Base-by-base conservation (phyloP, 75 land plant genomes). In the Pinus tabuliformis region DNA sequence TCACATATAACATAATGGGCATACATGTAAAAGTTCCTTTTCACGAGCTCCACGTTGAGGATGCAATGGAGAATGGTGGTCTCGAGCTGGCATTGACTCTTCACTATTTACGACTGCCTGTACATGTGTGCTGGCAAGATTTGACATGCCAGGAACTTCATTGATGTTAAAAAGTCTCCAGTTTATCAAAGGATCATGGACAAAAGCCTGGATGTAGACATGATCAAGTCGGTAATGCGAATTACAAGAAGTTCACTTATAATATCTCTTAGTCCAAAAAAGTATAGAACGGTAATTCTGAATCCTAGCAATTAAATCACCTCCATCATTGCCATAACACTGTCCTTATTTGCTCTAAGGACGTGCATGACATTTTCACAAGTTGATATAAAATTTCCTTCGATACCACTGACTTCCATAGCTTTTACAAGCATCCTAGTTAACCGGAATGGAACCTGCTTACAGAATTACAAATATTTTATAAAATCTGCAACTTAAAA, bases 311-410 rank as follows among this genome's bases (percentile, higher is more conserved):
- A 49, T 49, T 49, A 49, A 61, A 20, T n/a, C 81, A 91, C 96
- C 95, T 97, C 98, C 99, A 97, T 97, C 99, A 95, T 97, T 21
- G 99, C 99, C 99, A 97, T 97, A 57, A 97, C 99, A 78, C 99
- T 95, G 77, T 97, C 98, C 78, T 91, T 97, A 78, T 95, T 91
- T 76, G 99, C 75, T 64, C 99, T 86, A 16, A 97, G 90, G 62
- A 95, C 99, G 77, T 93, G 94, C 94, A 97, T 91, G n/a, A 97
- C 99, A 86, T 90, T 93, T 83, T 97, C 94, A 83, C 99, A 97
- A 58, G 98, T 97, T 52, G 98, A 92, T 30, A 98, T 89, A 77
- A 97, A 97, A 62, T 91, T 97, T 7, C 98, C 99, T 80, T 97
- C 99, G 36, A 97, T 92, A 22, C 99, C 99, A 89, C 99, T 97